These are phyloP conservation scores for Penicillium sp. DNA, from an alignment of 2,329 filamentous ascomycete genomes.

Conservation along the genomic window DNA sequence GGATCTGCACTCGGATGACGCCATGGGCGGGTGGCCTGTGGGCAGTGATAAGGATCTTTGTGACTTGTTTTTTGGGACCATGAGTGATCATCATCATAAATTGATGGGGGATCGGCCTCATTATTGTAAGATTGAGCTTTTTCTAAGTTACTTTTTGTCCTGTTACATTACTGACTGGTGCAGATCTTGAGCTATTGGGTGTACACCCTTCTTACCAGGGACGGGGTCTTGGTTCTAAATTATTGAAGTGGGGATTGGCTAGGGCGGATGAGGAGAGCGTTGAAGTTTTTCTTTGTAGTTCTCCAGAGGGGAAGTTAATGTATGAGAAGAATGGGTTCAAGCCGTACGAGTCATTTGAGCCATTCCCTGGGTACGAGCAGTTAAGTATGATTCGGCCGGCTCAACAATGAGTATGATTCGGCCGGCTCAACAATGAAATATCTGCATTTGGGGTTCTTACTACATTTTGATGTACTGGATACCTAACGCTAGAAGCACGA, in stretches of 20 bases:
- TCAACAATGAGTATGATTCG: constrained; percentile 18
- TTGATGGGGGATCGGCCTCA: constrained; percentile 23
- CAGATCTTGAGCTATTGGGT: constrained; percentile 28
- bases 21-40: constrained; percentile 13
- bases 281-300: constrained; percentile 39
- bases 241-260: constrained; percentile 40
- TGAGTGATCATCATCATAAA: constrained; percentile 13
- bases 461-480: background rate
- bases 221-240: constrained; percentile 23
- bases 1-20: constrained; percentile 1
- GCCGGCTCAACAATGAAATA: constrained; percentile 1
- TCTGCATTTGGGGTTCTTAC: too few relatives aligned
- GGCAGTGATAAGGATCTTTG: constrained; percentile 21
- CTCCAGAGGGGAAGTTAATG: constrained; percentile 33
- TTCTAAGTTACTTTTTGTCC: background rate
- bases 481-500: background rate
- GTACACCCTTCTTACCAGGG: constrained; percentile 26
- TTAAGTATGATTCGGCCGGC: constrained; percentile 19
- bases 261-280: constrained; percentile 37
- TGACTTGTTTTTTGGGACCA: constrained; percentile 20
- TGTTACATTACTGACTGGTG: constrained; percentile 1
- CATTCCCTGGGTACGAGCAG: constrained; percentile 16
- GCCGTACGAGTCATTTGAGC: constrained; percentile 16
- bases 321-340: constrained; percentile 44
- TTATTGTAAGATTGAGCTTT: constrained; percentile 25